phyloP scores from a whole-genome alignment of 768 basidiomycete species.

The Hygrophorus pudorinus region DNA sequence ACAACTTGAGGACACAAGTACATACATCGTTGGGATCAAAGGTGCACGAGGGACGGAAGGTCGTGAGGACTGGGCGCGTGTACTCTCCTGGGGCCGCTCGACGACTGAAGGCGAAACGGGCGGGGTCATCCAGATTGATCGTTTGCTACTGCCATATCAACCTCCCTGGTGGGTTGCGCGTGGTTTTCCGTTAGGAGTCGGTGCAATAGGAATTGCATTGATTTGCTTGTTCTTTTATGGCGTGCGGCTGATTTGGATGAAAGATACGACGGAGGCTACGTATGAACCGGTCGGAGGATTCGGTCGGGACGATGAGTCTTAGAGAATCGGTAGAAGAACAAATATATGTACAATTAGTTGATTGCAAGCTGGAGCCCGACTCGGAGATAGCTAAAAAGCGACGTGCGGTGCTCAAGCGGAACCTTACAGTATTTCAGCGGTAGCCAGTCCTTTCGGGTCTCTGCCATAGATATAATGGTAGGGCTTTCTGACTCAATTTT shows the following conservation, averaged over 20 bases:
- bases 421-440: no score
- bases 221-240: slow-evolving; percentile 67
- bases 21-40: slow-evolving; percentile 62
- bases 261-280: slow-evolving; percentile 73
- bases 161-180: slow-evolving; percentile 81
- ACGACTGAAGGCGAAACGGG: slow-evolving; percentile 67
- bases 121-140: slow-evolving; percentile 84
- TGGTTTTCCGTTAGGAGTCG: slow-evolving; percentile 58
- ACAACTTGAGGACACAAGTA: slow-evolving; percentile 28
- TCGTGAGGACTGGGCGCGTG: slow-evolving; percentile 51
- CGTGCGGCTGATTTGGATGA: slow-evolving; percentile 60
- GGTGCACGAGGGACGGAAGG: slow-evolving; percentile 60
- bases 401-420: no score
- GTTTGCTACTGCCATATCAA: slow-evolving; percentile 73
- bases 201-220: slow-evolving; percentile 43
- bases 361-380: no score
- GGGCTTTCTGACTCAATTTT: no score
- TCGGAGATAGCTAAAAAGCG: no score
- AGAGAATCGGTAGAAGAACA: not conserved
- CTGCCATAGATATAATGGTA: no score
- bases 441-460: no score
- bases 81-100: slow-evolving; percentile 67
- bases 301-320: slow-evolving; percentile 41
- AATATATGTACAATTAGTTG: no score
- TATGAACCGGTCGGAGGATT: slow-evolving; percentile 89